Evolutionary conservation across 1,139 yeast species (phyloP).

Genomic region (Trichomonascaceae sp.): DNA sequence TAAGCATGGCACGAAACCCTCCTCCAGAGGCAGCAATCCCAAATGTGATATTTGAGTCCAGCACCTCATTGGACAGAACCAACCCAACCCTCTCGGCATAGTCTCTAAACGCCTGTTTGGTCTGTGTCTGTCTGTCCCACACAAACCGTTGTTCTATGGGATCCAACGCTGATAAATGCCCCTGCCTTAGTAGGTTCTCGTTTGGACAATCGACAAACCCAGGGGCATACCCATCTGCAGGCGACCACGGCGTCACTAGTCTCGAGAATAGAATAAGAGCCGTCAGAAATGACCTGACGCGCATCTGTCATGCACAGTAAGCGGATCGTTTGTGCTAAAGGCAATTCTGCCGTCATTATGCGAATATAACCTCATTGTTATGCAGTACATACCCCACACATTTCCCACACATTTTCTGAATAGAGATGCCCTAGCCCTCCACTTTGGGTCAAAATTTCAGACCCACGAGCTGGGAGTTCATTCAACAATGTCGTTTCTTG

Average conservation of each 20-base stretch:
- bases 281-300: not conserved
- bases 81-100: too few relatives aligned
- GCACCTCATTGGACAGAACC: conserved; percentile 8
- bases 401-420: too few relatives aligned
- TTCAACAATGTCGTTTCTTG: conserved; percentile 57
- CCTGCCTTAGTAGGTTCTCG: conserved; percentile 7
- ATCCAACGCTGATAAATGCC: conserved; percentile 7
- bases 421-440: too few relatives aligned
- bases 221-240: conserved; percentile 13
- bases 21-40: conserved; percentile 75
- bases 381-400: too few relatives aligned
- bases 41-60: conserved; percentile 22
- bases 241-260: conserved; percentile 9
- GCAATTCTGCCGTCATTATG: too few relatives aligned
- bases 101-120: too few relatives aligned
- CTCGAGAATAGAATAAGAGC: not conserved
- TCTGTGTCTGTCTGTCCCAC: too few relatives aligned
- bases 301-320: too few relatives aligned
- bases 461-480: too few relatives aligned
- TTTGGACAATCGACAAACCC: conserved; percentile 9
- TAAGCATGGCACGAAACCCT: conserved; percentile 70
- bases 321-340: too few relatives aligned
- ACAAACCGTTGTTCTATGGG: conserved; percentile 6
- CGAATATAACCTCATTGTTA: too few relatives aligned
- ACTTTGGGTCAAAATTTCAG: too few relatives aligned